Percentiles rank a stretch among this genome's conserved stretches.
phyloP scores from a whole-genome alignment of 78 protist species.

The Planoprotostelium fungivorum region DNA sequence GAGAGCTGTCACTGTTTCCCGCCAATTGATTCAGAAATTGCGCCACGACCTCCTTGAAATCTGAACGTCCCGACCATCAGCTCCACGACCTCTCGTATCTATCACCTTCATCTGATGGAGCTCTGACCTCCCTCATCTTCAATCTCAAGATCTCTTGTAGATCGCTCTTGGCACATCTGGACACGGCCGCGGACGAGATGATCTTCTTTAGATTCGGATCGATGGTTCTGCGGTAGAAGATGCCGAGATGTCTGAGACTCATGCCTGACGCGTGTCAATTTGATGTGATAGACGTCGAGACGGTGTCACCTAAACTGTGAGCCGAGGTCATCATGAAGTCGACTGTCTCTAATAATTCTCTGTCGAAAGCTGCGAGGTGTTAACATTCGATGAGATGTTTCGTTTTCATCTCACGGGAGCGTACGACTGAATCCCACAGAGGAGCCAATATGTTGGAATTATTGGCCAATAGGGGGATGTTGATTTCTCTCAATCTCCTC shows the following conservation, averaged over 20 bases:
- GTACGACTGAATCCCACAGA: neutral
- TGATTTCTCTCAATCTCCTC: neutral
- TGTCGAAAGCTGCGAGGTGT: neutral
- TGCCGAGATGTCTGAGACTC: neutral
- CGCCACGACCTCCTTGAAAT: neutral
- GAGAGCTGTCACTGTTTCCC: neutral
- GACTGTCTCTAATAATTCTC: neutral
- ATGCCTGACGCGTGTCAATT: neutral
- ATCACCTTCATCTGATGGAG: neutral
- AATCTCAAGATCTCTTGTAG: neutral
- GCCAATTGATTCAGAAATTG: neutral
- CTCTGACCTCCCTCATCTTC: neutral
- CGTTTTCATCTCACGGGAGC: neutral
- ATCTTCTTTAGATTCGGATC: neutral
- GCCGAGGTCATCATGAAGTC: too few relatives aligned
- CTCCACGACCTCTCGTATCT: neutral
- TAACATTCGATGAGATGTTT: neutral
- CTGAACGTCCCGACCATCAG: neutral
- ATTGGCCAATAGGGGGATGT: neutral
- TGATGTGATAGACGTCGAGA: too few relatives aligned
- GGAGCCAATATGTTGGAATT: neutral
- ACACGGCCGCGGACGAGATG: neutral
- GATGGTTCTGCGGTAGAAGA: neutral
- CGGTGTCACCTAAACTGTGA: too few relatives aligned
- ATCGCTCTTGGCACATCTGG: neutral